Percentiles rank a stretch among this genome's conserved stretches.
Evolutionary conservation across 164 flowering plant genomes (phyloP).

Genomic region (Santalum album): DNA sequence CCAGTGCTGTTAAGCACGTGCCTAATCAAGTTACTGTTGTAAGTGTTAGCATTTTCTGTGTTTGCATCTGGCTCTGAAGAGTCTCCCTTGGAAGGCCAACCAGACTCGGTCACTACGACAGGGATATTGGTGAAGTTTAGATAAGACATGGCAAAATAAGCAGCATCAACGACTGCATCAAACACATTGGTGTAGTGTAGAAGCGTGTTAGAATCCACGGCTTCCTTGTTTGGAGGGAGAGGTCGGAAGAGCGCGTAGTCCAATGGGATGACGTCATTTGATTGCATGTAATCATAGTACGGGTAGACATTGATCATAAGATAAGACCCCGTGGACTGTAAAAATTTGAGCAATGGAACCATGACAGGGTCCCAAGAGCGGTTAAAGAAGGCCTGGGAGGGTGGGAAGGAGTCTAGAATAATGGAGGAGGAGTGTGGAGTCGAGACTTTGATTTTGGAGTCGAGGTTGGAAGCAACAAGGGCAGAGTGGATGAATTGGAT

Average conservation of each 20-base stretch:
- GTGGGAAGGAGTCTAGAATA: slow-evolving; percentile 81
- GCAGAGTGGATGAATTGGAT: slow-evolving; percentile 67
- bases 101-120: slow-evolving; percentile 63
- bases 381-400: slow-evolving; percentile 86
- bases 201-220: slow-evolving; percentile 78
- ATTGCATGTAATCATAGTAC: slow-evolving; percentile 76
- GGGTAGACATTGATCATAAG: slow-evolving; percentile 88
- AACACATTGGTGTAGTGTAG: slow-evolving; percentile 81
- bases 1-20: slow-evolving; percentile 81
- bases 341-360: slow-evolving; percentile 63
- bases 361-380: slow-evolving; percentile 60
- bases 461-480: slow-evolving; percentile 69
- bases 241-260: slow-evolving; percentile 84
- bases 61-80: slow-evolving; percentile 64
- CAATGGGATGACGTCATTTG: slow-evolving; percentile 64
- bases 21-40: slow-evolving; percentile 70
- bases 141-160: slow-evolving; percentile 69
- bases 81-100: slow-evolving; percentile 88
- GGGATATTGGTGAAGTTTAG: slow-evolving; percentile 70
- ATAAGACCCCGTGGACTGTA: slow-evolving; percentile 60
- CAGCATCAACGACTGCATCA: slow-evolving; percentile 82
- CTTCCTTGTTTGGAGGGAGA: slow-evolving; percentile 75
- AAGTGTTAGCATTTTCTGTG: slow-evolving; percentile 70
- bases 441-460: slow-evolving; percentile 58
- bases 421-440: slow-evolving; percentile 77